Base-by-base conservation (phyloP, 2,329 filamentous ascomycete genomes). In the Chrysoporthe austroafricana region DNA sequence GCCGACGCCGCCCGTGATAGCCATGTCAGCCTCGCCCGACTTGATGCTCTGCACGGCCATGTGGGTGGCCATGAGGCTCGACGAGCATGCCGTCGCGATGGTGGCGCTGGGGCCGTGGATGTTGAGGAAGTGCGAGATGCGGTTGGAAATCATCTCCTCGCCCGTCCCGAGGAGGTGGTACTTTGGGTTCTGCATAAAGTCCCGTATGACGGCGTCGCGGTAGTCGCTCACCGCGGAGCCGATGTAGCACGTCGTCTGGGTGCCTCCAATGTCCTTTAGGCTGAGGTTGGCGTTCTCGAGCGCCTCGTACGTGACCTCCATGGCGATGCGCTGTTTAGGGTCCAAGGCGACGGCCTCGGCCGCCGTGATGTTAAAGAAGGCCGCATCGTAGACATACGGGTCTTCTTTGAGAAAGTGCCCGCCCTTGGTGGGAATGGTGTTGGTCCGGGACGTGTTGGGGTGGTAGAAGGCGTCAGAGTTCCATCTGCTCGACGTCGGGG, bases 11-110 rank as follows among this genome's bases (percentile, higher is more conserved):
- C 73, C 70, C 1, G 73, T 72, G n/a, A 75, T 72, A 4, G 75
- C 5, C 43, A 62, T 59, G 14, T 62, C 62, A 4, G 42, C 14
- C 21, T 68, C 66, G 3, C 66, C 18, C 1, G 39, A 2, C 2
- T 58, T 34, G 2, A 68, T 43, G 26, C 42, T 4, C 21, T 14
- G 52, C 0, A 34, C 18, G 1, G 58, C 66, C 34, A 63, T 58
- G 26, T 68, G 66, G 1, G 66, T 71, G 0, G 79, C 81, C 0
- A 79, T 74, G 4, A 84, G 70, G 8, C 75, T 77, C 4, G 77
- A 77, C 0, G 81, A 83, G 69, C 83, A 85, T 1, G 78, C 83
- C 0, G 83, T 84, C 64, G 84, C 81, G 0, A 84, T 70, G 0
- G 81, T 80, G 70, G 83, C 73, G 68, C 79, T 80, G 0, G 82